Evolutionary conservation across 1,139 yeast species (phyloP).

Genomic region (Taiozyma sp.): DNA sequence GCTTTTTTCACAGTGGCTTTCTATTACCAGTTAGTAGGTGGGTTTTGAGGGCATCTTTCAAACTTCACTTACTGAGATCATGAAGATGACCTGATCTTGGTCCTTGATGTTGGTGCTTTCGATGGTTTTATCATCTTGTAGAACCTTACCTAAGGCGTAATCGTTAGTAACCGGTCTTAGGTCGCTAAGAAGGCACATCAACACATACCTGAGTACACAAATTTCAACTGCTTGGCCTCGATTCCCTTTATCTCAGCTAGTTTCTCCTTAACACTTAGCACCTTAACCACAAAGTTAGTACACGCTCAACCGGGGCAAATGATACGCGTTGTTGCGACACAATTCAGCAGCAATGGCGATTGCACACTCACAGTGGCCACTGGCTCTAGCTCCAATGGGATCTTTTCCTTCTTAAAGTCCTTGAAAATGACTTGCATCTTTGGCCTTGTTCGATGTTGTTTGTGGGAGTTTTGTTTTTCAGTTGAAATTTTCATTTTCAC

Average conservation of each 20-base stretch:
- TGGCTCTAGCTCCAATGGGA: constrained; percentile 73
- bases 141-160: constrained; percentile 51
- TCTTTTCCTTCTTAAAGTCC: constrained; percentile 89
- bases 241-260: constrained; percentile 67
- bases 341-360: background rate
- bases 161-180: background rate
- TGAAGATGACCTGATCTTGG: constrained; percentile 87
- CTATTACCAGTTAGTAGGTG: background rate
- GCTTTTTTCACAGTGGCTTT: constrained; percentile 17
- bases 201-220: constrained; percentile 74
- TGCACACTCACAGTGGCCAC: constrained; percentile 54
- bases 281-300: constrained; percentile 30
- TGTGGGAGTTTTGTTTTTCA: background rate
- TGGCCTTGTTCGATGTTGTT: constrained; percentile 1
- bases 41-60: background rate
- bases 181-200: background rate
- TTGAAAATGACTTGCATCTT: constrained; percentile 79
- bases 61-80: constrained; percentile 50
- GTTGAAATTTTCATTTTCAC: constrained; percentile 1
- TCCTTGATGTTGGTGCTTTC: constrained; percentile 75
- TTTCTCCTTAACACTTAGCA: constrained; percentile 66
- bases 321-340: background rate
- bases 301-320: constrained; percentile 5
- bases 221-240: constrained; percentile 73
- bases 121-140: constrained; percentile 77